Conservation (phyloP, 2,329 filamentous ascomycete genomes). For the Xylariomycetidae sp. region DNA sequence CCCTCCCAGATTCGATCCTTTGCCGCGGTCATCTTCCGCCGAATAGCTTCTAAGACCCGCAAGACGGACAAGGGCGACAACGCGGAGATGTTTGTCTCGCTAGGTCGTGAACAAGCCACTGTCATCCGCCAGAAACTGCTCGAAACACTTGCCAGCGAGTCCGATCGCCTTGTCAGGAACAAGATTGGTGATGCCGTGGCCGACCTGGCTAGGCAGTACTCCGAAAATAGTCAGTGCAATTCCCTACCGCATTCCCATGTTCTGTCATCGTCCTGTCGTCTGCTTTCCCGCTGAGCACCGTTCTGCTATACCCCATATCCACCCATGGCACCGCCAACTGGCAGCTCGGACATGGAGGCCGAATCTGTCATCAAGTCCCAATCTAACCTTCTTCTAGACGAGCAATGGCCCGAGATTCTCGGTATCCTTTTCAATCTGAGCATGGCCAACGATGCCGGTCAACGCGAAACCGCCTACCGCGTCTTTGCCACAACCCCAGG, state of each 20-base stretch:
- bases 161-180: conserved; percentile 70
- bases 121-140: conserved; percentile 82
- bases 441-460: conserved; percentile 73
- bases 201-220: conserved; percentile 90
- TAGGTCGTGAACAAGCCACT: conserved; percentile 65
- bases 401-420: conserved; percentile 86
- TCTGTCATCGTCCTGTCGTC: neutral
- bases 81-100: conserved; percentile 78
- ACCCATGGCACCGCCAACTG: too few relatives aligned
- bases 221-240: conserved; percentile 68
- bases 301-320: too few relatives aligned
- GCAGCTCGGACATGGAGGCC: too few relatives aligned
- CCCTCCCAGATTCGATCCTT: conserved; percentile 77
- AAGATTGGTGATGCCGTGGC: conserved; percentile 98
- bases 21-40: conserved; percentile 86
- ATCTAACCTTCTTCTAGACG: conserved; percentile 46
- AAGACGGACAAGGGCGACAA: conserved; percentile 68
- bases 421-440: conserved; percentile 83
- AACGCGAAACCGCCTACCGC: conserved; percentile 88
- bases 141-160: conserved; percentile 67
- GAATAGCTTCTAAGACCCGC: conserved; percentile 82
- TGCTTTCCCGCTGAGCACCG: too few relatives aligned
- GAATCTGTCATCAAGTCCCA: too few relatives aligned
- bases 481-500: conserved; percentile 93
- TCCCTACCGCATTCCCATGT: neutral